Evolutionary conservation across 1,284 basidiomycete genomes (phyloP).

Genomic region (Rhizoctonia solani): DNA sequence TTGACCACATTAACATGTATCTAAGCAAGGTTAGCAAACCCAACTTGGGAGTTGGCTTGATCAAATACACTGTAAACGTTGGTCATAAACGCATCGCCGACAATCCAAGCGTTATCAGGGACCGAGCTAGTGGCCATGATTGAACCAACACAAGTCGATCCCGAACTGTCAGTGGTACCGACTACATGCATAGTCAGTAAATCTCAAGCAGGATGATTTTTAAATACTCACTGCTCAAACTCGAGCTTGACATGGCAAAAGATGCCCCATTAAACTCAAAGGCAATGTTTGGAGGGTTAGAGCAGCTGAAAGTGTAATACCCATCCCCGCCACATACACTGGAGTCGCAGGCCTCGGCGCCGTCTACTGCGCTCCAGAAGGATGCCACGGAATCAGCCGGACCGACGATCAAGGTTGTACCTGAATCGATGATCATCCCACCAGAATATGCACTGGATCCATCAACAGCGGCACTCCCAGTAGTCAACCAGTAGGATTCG

Average conservation of each 20-base stretch:
- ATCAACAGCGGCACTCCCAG: not conserved
- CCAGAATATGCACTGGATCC: not conserved
- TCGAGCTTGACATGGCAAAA: slow-evolving; percentile 56
- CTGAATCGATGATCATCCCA: slow-evolving; percentile 46
- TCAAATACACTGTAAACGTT: slow-evolving; percentile 30
- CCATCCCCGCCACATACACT: not conserved
- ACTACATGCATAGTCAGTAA: not conserved
- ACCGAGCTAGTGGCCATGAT: slow-evolving; percentile 70
- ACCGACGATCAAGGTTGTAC: slow-evolving; percentile 48
- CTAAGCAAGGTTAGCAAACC: too few relatives aligned
- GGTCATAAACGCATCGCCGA: slow-evolving; percentile 71
- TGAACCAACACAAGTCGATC: slow-evolving; percentile 65
- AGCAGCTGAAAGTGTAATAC: slow-evolving; percentile 42
- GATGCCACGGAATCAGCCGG: slow-evolving; percentile 41
- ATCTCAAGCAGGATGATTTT: not conserved
- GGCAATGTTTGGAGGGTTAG: slow-evolving; percentile 41
- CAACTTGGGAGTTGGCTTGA: not conserved
- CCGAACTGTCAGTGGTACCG: not conserved
- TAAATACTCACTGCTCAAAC: slow-evolving; percentile 68
- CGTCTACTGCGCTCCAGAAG: slow-evolving; percentile 34
- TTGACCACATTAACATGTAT: too few relatives aligned
- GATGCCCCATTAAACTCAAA: slow-evolving; percentile 43
- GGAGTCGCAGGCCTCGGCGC: not conserved
- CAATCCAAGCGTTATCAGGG: slow-evolving; percentile 53
- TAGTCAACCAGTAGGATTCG: slow-evolving; percentile 17